phyloP scores from a whole-genome alignment of 2,329 filamentous ascomycete species.

The Taxawa tesnikishii region DNA sequence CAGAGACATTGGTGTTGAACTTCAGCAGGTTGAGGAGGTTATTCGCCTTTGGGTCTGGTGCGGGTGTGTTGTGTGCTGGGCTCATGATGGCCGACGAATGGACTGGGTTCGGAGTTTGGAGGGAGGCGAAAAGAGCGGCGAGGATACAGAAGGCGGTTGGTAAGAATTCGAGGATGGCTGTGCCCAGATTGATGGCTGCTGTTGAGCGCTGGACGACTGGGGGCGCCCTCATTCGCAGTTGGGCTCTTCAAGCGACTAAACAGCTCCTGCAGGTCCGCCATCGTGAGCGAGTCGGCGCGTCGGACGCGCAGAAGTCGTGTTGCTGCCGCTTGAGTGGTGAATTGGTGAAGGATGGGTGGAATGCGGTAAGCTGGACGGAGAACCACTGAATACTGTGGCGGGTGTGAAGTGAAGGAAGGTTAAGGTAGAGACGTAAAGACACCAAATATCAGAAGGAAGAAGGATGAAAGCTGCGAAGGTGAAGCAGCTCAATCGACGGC shows the following conservation, averaged over 20 bases:
- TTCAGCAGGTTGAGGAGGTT: slow-evolving; percentile 54
- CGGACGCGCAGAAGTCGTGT: neutral
- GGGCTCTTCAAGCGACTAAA: slow-evolving; percentile 27
- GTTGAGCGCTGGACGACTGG: slow-evolving; percentile 1
- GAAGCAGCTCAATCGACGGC: no score
- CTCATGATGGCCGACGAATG: slow-evolving; percentile 48
- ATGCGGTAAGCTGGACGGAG: slow-evolving; percentile 1
- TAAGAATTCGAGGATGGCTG: slow-evolving; percentile 24
- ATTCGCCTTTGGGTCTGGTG: slow-evolving; percentile 13
- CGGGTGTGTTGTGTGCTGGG: slow-evolving; percentile 20
- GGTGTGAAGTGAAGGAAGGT: neutral
- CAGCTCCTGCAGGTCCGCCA: slow-evolving; percentile 32
- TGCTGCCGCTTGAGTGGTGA: neutral
- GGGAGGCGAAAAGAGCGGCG: slow-evolving; percentile 45
- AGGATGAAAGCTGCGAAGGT: no score
- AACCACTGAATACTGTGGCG: no score
- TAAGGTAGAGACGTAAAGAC: neutral
- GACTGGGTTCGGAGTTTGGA: slow-evolving; percentile 40
- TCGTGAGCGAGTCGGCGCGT: slow-evolving; percentile 10
- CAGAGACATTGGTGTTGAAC: slow-evolving; percentile 41
- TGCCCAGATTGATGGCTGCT: slow-evolving; percentile 12
- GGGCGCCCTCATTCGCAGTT: neutral
- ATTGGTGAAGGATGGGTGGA: neutral
- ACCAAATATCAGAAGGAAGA: no score
- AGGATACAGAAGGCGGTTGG: slow-evolving; percentile 45